These are phyloP conservation scores for Aspergillus tamarii DNA, from an alignment of 2,329 filamentous ascomycete species.

Conservation along the genomic window DNA sequence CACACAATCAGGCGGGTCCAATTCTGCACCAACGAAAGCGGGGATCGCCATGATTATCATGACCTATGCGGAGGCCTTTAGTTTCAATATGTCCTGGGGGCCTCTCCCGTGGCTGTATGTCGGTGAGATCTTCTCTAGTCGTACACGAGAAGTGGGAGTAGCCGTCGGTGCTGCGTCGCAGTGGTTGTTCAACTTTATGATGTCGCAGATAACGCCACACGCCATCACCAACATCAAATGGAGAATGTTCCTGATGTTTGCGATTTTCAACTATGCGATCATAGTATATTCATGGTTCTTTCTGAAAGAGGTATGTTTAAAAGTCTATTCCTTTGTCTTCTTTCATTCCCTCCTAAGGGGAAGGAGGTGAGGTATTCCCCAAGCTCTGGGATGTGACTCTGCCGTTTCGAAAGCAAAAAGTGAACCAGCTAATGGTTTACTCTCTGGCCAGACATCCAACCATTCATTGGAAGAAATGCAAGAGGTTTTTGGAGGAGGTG, in stretches of 20 bases:
- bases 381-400: not conserved
- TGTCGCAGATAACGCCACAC: slow-evolving; percentile 43
- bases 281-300: slow-evolving; percentile 50
- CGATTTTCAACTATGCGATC: slow-evolving; percentile 52
- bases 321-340: not conserved
- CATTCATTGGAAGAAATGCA: slow-evolving; percentile 52
- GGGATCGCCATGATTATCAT: slow-evolving; percentile 55
- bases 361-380: too few species aligned
- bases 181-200: slow-evolving; percentile 47
- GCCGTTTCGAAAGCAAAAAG: not conserved
- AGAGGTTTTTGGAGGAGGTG: slow-evolving; percentile 35
- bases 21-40: slow-evolving; percentile 32
- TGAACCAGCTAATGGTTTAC: not conserved
- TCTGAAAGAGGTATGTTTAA: slow-evolving; percentile 39
- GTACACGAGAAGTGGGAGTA: slow-evolving; percentile 40
- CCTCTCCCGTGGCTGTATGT: slow-evolving; percentile 42
- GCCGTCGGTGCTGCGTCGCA: slow-evolving; percentile 40
- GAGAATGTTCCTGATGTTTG: slow-evolving; percentile 56
- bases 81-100: slow-evolving; percentile 46
- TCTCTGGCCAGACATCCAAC: slow-evolving; percentile 40
- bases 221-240: slow-evolving; percentile 53
- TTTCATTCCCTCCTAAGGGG: not conserved
- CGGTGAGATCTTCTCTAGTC: slow-evolving; percentile 41
- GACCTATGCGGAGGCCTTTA: slow-evolving; percentile 54
- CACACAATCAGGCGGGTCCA: slow-evolving; percentile 36